Conservation (phyloP, 2,329 filamentous ascomycete species). For the Cytospora paraplurivora region DNA sequence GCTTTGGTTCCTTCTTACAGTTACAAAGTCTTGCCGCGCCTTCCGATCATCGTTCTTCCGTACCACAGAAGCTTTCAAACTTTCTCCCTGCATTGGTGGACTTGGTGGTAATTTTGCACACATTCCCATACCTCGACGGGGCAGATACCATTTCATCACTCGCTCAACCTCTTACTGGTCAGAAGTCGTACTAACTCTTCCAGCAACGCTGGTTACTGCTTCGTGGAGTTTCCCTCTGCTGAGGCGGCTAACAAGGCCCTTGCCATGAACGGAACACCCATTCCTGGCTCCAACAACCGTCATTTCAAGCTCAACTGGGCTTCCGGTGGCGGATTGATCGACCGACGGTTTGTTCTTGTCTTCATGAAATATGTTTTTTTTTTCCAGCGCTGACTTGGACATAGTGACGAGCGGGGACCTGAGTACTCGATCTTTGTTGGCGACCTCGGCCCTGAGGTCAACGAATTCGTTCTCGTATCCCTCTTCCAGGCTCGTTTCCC, state of each 20-base stretch:
- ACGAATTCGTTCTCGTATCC: slow-evolving; percentile 95
- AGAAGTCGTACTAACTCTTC: slow-evolving; percentile 29
- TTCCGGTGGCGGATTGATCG: slow-evolving; percentile 90
- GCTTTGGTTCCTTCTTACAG: too few relatives aligned
- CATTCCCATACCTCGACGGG: too few relatives aligned
- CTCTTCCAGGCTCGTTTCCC: slow-evolving; percentile 96
- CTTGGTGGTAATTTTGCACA: too few relatives aligned
- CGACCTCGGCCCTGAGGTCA: slow-evolving; percentile 96
- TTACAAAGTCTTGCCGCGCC: too few relatives aligned
- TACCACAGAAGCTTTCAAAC: too few relatives aligned
- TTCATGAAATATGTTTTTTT: slow-evolving; percentile 13
- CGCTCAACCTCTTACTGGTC: not conserved
- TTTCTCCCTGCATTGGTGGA: too few relatives aligned
- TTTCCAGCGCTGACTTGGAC: slow-evolving; percentile 31
- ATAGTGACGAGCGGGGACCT: slow-evolving; percentile 89
- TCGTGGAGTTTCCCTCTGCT: slow-evolving; percentile 76
- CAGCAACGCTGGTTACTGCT: slow-evolving; percentile 95
- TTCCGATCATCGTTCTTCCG: too few relatives aligned
- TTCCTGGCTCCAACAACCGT: slow-evolving; percentile 84
- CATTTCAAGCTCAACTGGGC: slow-evolving; percentile 99
- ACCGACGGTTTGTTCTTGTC: slow-evolving; percentile 70
- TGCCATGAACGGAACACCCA: slow-evolving; percentile 81
- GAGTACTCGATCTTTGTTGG: slow-evolving; percentile 98
- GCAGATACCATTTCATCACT: too few relatives aligned
- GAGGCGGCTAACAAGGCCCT: slow-evolving; percentile 91